Evolutionary conservation across 2,329 filamentous ascomycete genomes (phyloP).

Genomic region (Chaetomiaceae sp.): DNA sequence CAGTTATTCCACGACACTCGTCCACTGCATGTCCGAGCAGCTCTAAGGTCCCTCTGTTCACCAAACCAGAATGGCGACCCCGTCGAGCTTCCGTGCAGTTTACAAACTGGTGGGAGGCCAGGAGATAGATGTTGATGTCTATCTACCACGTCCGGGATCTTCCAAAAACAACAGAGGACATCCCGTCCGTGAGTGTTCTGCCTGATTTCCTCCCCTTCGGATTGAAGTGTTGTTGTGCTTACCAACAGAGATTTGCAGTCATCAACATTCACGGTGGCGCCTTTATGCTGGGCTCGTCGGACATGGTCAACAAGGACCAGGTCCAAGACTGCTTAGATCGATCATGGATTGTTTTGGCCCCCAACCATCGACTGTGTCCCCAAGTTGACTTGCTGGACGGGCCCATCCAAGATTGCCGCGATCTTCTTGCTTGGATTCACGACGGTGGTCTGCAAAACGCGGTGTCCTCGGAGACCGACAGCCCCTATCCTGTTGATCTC

Average conservation of each 20-base stretch:
- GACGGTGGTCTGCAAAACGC: constrained; percentile 27
- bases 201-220: too few species aligned
- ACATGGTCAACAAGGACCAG: constrained; percentile 37
- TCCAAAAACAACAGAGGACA: too few species aligned
- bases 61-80: background rate
- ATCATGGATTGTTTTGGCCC: constrained; percentile 36
- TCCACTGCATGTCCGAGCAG: too few species aligned
- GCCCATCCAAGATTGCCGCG: constrained; percentile 32
- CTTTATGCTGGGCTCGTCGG: constrained; percentile 38
- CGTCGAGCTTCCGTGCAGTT: constrained; percentile 10
- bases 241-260: constrained; percentile 25
- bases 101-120: constrained; percentile 29
- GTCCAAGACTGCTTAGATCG: constrained; percentile 35
- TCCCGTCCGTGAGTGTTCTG: background rate
- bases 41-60: too few species aligned
- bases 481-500: constrained; percentile 20
- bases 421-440: constrained; percentile 34
- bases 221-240: too few species aligned
- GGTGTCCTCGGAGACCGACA: constrained; percentile 12
- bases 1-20: too few species aligned
- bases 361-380: constrained; percentile 32
- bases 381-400: constrained; percentile 31
- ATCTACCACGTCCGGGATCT: constrained; percentile 20
- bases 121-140: constrained; percentile 30
- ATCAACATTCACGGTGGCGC: constrained; percentile 42